Evolutionary conservation across 75 land plant genomes (phyloP).

Genomic region (Picea glauca): DNA sequence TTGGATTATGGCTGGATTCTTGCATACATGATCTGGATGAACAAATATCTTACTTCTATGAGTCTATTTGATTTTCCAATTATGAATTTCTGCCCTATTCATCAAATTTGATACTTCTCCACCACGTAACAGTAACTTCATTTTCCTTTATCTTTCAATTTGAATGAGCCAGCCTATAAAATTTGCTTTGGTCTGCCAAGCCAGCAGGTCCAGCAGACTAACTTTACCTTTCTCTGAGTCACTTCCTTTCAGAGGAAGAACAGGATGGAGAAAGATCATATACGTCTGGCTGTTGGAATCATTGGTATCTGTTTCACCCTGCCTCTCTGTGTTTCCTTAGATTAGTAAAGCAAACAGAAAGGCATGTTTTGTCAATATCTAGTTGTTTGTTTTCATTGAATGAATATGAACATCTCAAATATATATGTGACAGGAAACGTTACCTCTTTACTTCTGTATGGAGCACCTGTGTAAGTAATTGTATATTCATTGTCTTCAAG

Average conservation of each 20-base stretch:
- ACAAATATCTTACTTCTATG: too few species aligned
- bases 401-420: too few species aligned
- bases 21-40: too few species aligned
- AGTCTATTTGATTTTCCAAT: too few species aligned
- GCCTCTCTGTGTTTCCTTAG: neutral
- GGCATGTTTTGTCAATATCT: neutral
- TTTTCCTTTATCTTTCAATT: too few species aligned
- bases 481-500: neutral
- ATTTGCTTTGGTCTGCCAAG: neutral
- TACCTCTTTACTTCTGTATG: constrained; percentile 42
- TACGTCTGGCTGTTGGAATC: constrained; percentile 1
- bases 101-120: too few species aligned
- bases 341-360: neutral
- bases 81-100: too few species aligned
- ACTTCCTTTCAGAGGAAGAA: neutral
- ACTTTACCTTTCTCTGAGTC: neutral
- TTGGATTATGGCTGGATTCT: too few species aligned
- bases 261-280: neutral
- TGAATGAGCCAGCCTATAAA: neutral
- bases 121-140: too few species aligned
- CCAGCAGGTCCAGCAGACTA: neutral
- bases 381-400: too few species aligned
- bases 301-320: neutral
- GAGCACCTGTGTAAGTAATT: constrained; percentile 37
- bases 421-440: constrained; percentile 33